Percentiles rank a stretch among this genome's conserved stretches.
These are phyloP conservation scores for Aegilops sharonensis DNA, from an alignment of 176 grass and related monocot genomes.

Conservation along the genomic window DNA sequence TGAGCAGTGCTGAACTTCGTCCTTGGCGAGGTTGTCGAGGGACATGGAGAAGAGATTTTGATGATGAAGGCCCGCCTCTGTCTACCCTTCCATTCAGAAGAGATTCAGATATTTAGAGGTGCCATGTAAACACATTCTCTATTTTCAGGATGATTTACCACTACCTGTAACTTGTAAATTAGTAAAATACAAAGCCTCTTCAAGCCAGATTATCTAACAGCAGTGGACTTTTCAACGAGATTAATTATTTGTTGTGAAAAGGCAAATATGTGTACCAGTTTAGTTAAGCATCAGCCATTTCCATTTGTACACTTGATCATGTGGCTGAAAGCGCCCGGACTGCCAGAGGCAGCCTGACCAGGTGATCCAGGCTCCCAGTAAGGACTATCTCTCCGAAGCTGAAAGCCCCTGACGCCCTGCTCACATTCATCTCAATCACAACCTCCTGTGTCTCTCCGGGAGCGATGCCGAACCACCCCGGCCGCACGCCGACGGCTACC, in stretches of 20 bases:
- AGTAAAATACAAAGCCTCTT: not conserved
- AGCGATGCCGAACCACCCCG: constrained; percentile 49
- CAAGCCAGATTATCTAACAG: not conserved
- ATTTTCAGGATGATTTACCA: not conserved
- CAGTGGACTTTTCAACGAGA: not conserved
- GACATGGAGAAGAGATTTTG: not conserved
- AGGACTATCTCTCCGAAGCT: constrained; percentile 59
- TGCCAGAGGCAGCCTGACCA: constrained; percentile 48
- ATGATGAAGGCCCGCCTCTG: not conserved
- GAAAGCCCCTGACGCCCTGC: constrained; percentile 15
- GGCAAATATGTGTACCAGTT: not conserved
- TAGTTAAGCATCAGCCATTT: not conserved
- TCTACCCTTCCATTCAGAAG: not conserved
- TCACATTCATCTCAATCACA: constrained; percentile 38
- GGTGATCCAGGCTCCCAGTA: constrained; percentile 49
- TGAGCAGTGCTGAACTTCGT: not conserved
- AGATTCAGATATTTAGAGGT: too few relatives aligned
- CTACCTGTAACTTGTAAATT: not conserved
- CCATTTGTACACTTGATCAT: not conserved
- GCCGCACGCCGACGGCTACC: constrained; percentile 27
- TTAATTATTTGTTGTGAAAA: not conserved
- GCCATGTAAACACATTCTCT: not conserved
- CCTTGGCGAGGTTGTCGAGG: not conserved
- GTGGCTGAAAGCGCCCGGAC: not conserved
- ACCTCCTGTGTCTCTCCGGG: constrained; percentile 34